These are phyloP conservation scores for Blastobotrys persicus DNA, from an alignment of 1,139 yeast species.

Conservation along the genomic window DNA sequence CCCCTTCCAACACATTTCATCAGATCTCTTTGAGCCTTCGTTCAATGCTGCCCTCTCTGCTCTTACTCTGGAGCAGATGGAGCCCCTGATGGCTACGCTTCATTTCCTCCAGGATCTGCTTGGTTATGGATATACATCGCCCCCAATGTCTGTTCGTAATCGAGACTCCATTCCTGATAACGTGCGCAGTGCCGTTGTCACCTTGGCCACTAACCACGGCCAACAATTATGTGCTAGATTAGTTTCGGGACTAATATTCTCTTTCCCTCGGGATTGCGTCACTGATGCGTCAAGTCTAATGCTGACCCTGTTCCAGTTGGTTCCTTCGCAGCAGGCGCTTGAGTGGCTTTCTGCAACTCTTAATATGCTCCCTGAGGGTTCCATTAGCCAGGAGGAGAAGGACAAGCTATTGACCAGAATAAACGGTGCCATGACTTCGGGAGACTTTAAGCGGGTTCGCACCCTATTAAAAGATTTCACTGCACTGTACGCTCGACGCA, in stretches of 20 bases:
- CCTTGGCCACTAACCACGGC: slow-evolving; percentile 52
- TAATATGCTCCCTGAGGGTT: slow-evolving; percentile 51
- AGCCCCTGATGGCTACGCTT: slow-evolving; percentile 66
- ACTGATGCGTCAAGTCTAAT: slow-evolving; percentile 76
- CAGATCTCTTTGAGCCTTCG: slow-evolving; percentile 56
- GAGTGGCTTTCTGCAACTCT: slow-evolving; percentile 63
- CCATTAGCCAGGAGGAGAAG: slow-evolving; percentile 66
- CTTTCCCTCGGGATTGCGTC: slow-evolving; percentile 67
- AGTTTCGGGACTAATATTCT: slow-evolving; percentile 64
- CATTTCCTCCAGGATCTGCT: slow-evolving; percentile 77
- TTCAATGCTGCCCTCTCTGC: slow-evolving; percentile 61
- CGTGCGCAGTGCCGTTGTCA: slow-evolving; percentile 50
- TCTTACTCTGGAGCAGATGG: slow-evolving; percentile 61
- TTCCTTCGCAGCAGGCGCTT: slow-evolving; percentile 45
- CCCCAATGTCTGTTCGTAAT: slow-evolving; percentile 63
- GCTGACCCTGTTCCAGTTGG: slow-evolving; percentile 60
- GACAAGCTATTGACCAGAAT: slow-evolving; percentile 56
- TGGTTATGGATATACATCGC: slow-evolving; percentile 78
- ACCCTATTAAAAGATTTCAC: slow-evolving; percentile 71
- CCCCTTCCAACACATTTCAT: slow-evolving; percentile 61
- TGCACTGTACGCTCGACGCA: slow-evolving; percentile 78
- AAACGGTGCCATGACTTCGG: slow-evolving; percentile 59
- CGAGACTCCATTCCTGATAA: slow-evolving; percentile 46
- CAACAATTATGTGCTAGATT: slow-evolving; percentile 53
- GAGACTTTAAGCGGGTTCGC: slow-evolving; percentile 72